A percentile compares a stretch with the other conserved stretches of the same genome.
phyloP scores from a whole-genome alignment of 306 rosid species.

The Myrica gale region DNA sequence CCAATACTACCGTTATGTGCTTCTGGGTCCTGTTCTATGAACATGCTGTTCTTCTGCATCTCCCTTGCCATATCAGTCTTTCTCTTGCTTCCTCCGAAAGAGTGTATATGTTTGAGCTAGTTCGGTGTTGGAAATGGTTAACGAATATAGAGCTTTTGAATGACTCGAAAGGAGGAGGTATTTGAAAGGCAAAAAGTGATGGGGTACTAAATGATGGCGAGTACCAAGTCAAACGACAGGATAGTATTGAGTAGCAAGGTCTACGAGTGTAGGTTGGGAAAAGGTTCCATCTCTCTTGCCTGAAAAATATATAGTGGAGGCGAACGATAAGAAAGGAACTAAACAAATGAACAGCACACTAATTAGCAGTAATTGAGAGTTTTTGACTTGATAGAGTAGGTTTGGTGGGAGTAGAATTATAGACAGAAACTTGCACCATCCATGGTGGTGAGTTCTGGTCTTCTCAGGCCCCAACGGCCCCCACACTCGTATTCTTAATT shows the following conservation, averaged over 20 bases:
- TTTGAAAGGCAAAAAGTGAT: conserved; percentile 17
- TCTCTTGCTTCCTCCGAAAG: neutral
- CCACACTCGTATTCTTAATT: conserved; percentile 19
- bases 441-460: conserved; percentile 36
- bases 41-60: conserved; percentile 57
- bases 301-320: no score
- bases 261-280: neutral
- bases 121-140: neutral
- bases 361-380: neutral
- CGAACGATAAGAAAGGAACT: neutral
- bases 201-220: conserved; percentile 34
- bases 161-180: conserved; percentile 13
- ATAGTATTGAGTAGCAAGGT: neutral
- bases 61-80: conserved; percentile 34
- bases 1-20: conserved; percentile 28
- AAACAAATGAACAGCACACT: neutral
- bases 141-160: neutral
- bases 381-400: neutral
- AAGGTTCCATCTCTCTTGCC: neutral
- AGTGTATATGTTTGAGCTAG: conserved; percentile 6
- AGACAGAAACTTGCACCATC: conserved; percentile 27
- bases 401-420: conserved; percentile 29
- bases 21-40: conserved; percentile 57
- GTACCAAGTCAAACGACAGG: conserved; percentile 38
- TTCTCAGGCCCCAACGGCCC: conserved; percentile 16